Evolutionary conservation across 2,329 filamentous ascomycete species (phyloP), one percentile per base, ranked within the genome.

Genomic region (Stenocarpella maydis): DNA sequence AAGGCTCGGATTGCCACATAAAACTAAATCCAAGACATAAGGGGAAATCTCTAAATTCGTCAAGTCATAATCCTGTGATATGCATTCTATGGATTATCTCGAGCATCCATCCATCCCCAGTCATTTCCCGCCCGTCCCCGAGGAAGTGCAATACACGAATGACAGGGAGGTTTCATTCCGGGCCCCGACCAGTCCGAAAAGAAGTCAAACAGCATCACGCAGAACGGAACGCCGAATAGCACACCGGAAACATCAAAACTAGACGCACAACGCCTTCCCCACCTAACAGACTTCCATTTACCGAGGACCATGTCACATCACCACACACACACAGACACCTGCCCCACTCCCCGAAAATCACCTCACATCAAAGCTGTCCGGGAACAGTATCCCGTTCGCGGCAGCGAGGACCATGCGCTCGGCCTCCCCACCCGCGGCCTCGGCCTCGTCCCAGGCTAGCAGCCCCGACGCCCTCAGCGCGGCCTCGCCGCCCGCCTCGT

Each of bases 361-460:
- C 19, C 37, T 45, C 15, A 50, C 49, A 14, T 80, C 79, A 67
- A 77, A 82, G 68, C 78, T 75, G 71, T 82, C 80, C 0, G 81
- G 81, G 73, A 82, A 82, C 67, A 82, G 69, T n/a, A 82, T 79
- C 54, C 74, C 75, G 67, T 82, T 82, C 4, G 79, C 80, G 76
- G 80, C 77, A 8, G 76, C 74, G 55, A 82, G 65, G 17, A 82
- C 75, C 43, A 73, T 74, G 70, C 76, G 75, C 73, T 82, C 80
- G 17, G 66, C 69, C n/a, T 80, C 77, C 14, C 74, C 73, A 7
- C 14, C 58, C 14, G 67, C 61, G 14, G 77, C 79, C 34, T 79
- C 78, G 26, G 78, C 76, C 67, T 81, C 80, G 39, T 82, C 80
- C 77, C 79, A 83, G 0, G 81, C 80, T 64, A 81, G 68, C 63